Base-by-base conservation (phyloP, 495 filamentous ascomycete species). In the Eremomyces bilateralis region DNA sequence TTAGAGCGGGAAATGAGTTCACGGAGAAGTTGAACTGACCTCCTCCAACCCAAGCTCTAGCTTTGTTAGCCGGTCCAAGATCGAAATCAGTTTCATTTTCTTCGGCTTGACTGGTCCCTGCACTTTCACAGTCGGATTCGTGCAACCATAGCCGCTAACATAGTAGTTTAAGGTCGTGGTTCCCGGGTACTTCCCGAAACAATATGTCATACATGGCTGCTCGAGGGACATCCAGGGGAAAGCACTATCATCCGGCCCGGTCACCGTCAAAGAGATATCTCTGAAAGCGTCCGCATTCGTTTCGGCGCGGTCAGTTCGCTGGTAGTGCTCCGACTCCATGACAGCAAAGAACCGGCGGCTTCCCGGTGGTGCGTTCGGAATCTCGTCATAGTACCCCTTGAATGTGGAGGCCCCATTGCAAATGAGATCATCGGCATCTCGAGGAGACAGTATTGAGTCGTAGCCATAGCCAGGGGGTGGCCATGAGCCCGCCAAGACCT, bases 191-290 rank as follows among this genome's bases (percentile, higher is more conserved):
- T 45, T 47, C 17, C 71, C 71, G 48, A 61, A 66, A 50, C 60
- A 68, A 40, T 67, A 70, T 3, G 65, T 55, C 45, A 66, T 63
- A 42, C 68, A 73, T 4, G 71, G 71, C 41, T 76, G 69, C 48
- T 76, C 71, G 11, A 76, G 48, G 3, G 69, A 65, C 36, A 72
- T 63, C 71, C 70, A 76, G 2, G 69, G 67, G 40, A 64, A 53
- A 1, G 39, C 54, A 32, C 38, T 45, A 12, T 47, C 47, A 6
- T 54, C 34, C 15, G 37, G 27, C 4, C 43, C 45, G 3, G 44
- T 45, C 33, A 57, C 37, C 19, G 37, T 46, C 20, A 57, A 46
- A 8, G 55, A 52, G 20, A 49, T 47, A 20, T 53, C 45, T 18
- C 30, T 20, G 34, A 51, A 58, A 13, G 48, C 38, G 12, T 38